Base-by-base conservation (phyloP, 2,329 filamentous ascomycete genomes). In the Boeremia exigua region DNA sequence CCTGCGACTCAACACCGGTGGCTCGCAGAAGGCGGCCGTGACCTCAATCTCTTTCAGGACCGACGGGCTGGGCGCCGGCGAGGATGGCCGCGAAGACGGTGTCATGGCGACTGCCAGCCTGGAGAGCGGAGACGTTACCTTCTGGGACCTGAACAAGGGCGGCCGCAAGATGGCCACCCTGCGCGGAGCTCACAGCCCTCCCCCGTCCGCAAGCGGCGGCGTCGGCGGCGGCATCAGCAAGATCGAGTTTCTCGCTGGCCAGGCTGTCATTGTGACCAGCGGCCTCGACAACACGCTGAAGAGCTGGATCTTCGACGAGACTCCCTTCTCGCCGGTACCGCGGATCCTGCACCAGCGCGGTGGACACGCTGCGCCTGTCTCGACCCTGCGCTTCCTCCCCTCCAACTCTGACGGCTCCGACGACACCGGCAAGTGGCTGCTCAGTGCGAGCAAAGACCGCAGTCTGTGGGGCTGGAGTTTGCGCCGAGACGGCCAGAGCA, bases 391-490 rank as follows among this genome's bases (percentile, higher is more conserved):
- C 56, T 99, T 98, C 76, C 77, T 98, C 25, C 94, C 94, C 0
- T 87, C 92, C 0, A 88, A 92, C 63, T 94, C 95, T 36, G 94
- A 98, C 67, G 94, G 93, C 14, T 87, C 92, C 6, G 94, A 97
- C 65, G 87, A 88, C 38, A 87, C 87, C 40, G 95, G 94, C 54
- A 98, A 98, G 77, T 98, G 94, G 94, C 80, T 98, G 6, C 81
- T 99, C 51, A 97, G 92, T 68, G 91, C 91, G 63, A 93, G 92
- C 56, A 85, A 87, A 67, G 96, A 99, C 70, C 86, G 92, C 62
- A 97, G 92, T 75, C 81, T 99, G 2, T 98, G 95, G 94, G 94
- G 91, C 1, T 96, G 96, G 87, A 98, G 93, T 82, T 79, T 99
- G 73, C 89, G 95, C 38, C 90, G 91, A 48, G 95, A 99, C 73